Conservation (phyloP, 495 filamentous ascomycete species). For the Lasiosphaeris hirsuta region DNA sequence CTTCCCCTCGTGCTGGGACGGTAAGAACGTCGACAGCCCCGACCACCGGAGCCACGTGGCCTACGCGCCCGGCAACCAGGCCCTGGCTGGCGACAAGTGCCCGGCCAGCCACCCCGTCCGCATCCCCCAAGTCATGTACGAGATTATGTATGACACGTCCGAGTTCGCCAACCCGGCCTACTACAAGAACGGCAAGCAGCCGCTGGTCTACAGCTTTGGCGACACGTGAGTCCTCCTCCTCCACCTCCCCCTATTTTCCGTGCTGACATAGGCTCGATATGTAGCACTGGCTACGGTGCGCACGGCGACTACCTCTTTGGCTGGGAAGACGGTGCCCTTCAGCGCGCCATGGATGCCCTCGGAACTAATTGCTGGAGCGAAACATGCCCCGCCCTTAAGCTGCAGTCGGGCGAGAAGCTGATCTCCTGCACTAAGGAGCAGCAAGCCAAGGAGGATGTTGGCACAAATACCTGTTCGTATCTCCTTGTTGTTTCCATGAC, state of each 20-base stretch:
- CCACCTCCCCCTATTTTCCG: no score
- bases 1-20: conserved; percentile 74
- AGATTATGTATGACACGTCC: conserved; percentile 36
- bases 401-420: conserved; percentile 28
- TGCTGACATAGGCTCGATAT: not conserved
- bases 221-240: conserved; percentile 18
- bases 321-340: conserved; percentile 41
- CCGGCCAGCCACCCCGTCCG: conserved; percentile 39
- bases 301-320: conserved; percentile 47
- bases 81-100: conserved; percentile 33
- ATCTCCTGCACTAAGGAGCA: conserved; percentile 35
- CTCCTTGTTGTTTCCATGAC: no score
- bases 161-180: conserved; percentile 30
- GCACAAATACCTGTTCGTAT: not conserved
- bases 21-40: conserved; percentile 55
- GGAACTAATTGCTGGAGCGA: conserved; percentile 29
- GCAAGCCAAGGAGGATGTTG: conserved; percentile 33
- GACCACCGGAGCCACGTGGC: conserved; percentile 64
- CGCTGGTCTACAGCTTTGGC: conserved; percentile 40
- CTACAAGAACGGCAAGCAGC: conserved; percentile 38
- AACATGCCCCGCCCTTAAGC: conserved; percentile 35
- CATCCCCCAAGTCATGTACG: conserved; percentile 47
- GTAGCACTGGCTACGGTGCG: conserved; percentile 34
- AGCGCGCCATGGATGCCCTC: conserved; percentile 39
- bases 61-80: conserved; percentile 56